These are phyloP conservation scores for Malassezia vespertilionis DNA, from an alignment of 1,284 basidiomycete species.

Conservation along the genomic window DNA sequence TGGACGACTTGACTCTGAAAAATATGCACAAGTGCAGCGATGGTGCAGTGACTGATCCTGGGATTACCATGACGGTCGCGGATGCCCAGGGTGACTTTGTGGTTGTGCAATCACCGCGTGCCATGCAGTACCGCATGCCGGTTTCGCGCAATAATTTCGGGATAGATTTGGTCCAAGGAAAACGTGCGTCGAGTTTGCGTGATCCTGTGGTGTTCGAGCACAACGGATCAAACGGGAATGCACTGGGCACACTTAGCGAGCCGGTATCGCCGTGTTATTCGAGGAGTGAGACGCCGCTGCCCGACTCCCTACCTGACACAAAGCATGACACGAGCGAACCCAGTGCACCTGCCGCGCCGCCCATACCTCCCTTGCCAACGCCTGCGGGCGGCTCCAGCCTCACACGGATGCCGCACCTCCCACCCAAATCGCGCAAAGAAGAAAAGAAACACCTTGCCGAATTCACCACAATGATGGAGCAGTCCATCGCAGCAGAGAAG, in stretches of 20 bases:
- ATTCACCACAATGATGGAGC: slow-evolving; percentile 64
- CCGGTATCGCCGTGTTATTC: no score
- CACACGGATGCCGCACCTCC: slow-evolving; percentile 16
- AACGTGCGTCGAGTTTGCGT: no score
- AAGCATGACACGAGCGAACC: neutral
- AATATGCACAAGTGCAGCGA: neutral
- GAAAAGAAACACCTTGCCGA: slow-evolving; percentile 11
- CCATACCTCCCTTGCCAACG: neutral
- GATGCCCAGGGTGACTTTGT: slow-evolving; percentile 13
- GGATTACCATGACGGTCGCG: slow-evolving; percentile 9
- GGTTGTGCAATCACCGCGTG: slow-evolving; percentile 1
- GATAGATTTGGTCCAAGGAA: no score
- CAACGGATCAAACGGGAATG: no score
- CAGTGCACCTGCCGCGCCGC: neutral
- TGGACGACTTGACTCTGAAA: neutral
- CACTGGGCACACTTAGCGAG: no score
- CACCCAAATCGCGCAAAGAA: slow-evolving; percentile 12
- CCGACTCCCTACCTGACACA: no score
- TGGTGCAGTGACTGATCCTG: slow-evolving; percentile 8
- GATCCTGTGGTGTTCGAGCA: no score
- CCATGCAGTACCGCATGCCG: no score
- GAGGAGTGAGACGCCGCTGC: no score
- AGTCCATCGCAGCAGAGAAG: slow-evolving; percentile 26
- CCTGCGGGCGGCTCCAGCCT: no score
- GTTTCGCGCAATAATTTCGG: no score